Evolutionary conservation across 495 filamentous ascomycete genomes (phyloP), one percentile per base, ranked within the genome.

Genomic region (Tuber aestivum): DNA sequence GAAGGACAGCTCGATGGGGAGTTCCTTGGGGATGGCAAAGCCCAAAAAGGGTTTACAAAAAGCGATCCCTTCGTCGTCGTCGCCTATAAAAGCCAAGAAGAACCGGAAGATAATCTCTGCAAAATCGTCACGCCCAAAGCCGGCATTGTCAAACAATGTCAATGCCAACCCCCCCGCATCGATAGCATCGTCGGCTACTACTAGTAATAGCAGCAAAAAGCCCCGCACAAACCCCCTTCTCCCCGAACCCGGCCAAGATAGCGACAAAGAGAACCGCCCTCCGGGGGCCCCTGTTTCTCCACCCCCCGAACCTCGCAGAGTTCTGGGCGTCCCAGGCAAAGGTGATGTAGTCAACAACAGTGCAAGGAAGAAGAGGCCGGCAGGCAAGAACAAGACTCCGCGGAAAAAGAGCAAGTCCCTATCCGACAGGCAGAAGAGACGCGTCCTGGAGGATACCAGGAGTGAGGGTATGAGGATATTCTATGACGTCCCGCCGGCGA

Each of bases 201-300:
- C 69, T 23, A 5, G n/a, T 41, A 32, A 14, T 8, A 75, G 50
- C 20, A 23, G 20, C 48, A 75, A 75, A 41, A 65, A 65, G 14
- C 56, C 27, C 14, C 56, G 56, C 16, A 35, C 27, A 18, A 32
- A 74, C 65, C 42, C 38, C 37, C n/a, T 75, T 35, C 65, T 50
- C 23, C 69, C 71, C 41, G 79, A 81, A 42, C 72, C 76, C 21
- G 70, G 79, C 35, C 72, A 79, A 61, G 80, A 82, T 42, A 82
- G 80, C n/a, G 80, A 82, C 40, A 82, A 82, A 18, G 80, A 82
- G 71, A 82, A 82, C 50, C 71, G 76, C 7, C 80, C 80, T 0
- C 80, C 80, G 12, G 80, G 80, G 0, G 80, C 80, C n/a, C 80
- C 76, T 1, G 80, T 82, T n/a, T 82, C 80, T 3, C 80, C 80